These are phyloP conservation scores for Rhododendron vialii DNA, from an alignment of 148 eudicot species.

Conservation along the genomic window DNA sequence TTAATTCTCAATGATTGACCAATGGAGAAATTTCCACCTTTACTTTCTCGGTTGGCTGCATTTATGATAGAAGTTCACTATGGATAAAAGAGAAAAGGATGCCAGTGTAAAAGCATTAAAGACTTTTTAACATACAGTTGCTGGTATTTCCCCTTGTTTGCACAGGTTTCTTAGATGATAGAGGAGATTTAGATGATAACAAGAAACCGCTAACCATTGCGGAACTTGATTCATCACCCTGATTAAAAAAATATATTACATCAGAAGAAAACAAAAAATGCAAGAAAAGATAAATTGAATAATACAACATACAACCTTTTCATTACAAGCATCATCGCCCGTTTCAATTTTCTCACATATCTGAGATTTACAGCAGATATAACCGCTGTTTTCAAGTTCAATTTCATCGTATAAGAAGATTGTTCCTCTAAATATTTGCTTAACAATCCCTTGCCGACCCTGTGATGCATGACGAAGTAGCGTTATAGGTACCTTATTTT, in stretches of 20 bases:
- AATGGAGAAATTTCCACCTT: conserved; percentile 67
- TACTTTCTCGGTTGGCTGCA: conserved; percentile 48
- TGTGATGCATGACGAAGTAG: conserved; percentile 25
- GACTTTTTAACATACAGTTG: conserved; percentile 41
- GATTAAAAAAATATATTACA: background rate
- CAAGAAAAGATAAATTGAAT: background rate
- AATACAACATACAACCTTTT: conserved; percentile 49
- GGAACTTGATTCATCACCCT: conserved; percentile 56
- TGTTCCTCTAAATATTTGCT: conserved; percentile 70
- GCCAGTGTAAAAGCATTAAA: background rate
- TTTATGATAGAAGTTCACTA: background rate
- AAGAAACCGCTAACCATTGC: conserved; percentile 53
- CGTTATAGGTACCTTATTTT: background rate
- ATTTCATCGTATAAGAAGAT: conserved; percentile 69
- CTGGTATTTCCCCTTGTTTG: conserved; percentile 45
- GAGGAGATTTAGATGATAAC: conserved; percentile 77
- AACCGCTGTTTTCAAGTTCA: conserved; percentile 67
- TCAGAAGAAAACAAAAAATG: background rate
- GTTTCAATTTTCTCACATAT: conserved; percentile 60
- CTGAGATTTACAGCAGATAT: conserved; percentile 62
- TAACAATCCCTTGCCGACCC: conserved; percentile 77
- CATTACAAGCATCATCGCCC: conserved; percentile 37
- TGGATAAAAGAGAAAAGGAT: background rate
- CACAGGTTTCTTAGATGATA: conserved; percentile 54
- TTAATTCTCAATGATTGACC: conserved; percentile 91